Evolutionary conservation across 208 protist genomes (phyloP), one percentile per base, ranked within the genome.

Genomic region (Wallacemonas rigidus): DNA sequence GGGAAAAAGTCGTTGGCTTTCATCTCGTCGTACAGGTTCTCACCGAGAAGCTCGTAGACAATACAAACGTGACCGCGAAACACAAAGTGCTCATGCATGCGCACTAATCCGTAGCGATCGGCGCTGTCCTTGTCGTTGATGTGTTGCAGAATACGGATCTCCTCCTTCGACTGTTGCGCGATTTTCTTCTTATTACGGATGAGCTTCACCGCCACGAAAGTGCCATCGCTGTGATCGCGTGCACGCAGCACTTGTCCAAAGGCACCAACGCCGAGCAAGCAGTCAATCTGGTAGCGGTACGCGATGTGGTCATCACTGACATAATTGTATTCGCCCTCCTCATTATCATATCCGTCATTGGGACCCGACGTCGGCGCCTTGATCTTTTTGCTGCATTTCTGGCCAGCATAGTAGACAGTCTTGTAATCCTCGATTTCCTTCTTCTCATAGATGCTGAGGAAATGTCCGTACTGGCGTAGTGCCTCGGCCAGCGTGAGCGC

Each of bases 261-360:
- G 3, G 94, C 89, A 9, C 92, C 91, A 71, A 84, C 86, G 38
- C 92, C 94, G 8, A 98, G 69, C 38, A 76, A 38, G 35, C 71
- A 69, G 14, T 96, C 44, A 35, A 97, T 79, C 68, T 98, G 91
- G 60, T 94, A 98, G 9, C 94, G 80, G 74, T 98, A 99, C 2
- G 83, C 83, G 12, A 99, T 91, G 72, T 99, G 98, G 68, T 99
- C 97, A 40, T 94, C 77, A 7, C 81, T 26, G 12, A 89, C 76
- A 36, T 97, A 78, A 11, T 82, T 81, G 81, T 99, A 99, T 55
- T 98, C 94, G 36, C 98, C 98, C 0, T 88, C 57, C 2, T 90
- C 86, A 47, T 98, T 97, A 78, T 99, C 98, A 71, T 93, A 99
- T 1, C 97, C 97, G 48, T 89, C 68, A 67, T 98, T 98, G 15